Percentiles rank a stretch among this genome's conserved stretches.
Evolutionary conservation across 2,329 filamentous ascomycete species (phyloP).

Genomic region (Aspergillus alliaceus): DNA sequence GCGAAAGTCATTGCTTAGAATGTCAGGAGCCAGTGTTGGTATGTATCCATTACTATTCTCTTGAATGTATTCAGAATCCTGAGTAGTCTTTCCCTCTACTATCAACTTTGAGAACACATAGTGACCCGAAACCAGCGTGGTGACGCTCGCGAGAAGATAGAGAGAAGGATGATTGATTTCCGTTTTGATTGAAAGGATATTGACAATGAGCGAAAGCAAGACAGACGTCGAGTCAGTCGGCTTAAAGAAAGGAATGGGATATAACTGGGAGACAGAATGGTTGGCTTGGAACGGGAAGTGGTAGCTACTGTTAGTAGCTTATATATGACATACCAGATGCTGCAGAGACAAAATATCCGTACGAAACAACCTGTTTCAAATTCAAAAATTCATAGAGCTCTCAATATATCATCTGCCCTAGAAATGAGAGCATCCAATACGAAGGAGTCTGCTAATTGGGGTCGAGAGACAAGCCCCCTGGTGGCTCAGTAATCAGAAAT

Average conservation of each 20-base stretch:
- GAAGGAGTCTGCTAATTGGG: no score
- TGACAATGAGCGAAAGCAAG: not conserved
- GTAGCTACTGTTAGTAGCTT: no score
- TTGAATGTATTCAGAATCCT: constrained; percentile 19
- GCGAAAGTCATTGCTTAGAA: constrained; percentile 17
- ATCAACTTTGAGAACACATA: constrained; percentile 18
- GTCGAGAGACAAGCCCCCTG: no score
- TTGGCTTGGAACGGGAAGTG: no score
- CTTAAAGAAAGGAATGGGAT: not conserved
- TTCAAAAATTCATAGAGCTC: no score
- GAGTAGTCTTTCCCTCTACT: constrained; percentile 8
- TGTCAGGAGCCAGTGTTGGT: constrained; percentile 11
- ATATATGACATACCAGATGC: no score
- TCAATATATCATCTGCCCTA: no score
- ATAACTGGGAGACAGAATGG: not conserved
- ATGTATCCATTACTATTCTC: constrained; percentile 17
- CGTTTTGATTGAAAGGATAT: not conserved
- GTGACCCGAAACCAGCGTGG: constrained; percentile 12
- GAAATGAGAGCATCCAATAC: no score
- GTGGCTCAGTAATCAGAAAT: no score
- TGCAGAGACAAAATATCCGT: no score
- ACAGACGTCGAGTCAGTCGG: not conserved
- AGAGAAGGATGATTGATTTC: not conserved
- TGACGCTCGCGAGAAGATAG: not conserved
- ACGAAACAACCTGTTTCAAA: no score